Evolutionary conservation across 2,329 filamentous ascomycete species (phyloP), one percentile per base, ranked within the genome.

Genomic region (Xylogone sp.): DNA sequence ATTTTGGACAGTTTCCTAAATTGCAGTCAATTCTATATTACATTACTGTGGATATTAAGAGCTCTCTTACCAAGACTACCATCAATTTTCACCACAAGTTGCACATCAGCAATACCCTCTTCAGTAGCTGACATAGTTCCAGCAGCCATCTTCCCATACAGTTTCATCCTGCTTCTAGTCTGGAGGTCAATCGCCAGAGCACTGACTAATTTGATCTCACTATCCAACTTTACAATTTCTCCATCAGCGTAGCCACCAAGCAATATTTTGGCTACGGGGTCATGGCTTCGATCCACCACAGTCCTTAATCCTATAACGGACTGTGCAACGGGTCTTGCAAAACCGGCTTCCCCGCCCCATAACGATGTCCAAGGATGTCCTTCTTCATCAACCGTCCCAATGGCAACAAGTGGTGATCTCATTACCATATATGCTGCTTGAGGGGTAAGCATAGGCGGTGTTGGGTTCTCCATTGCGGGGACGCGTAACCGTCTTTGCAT

Each of bases 1-100:
- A 96, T 68, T 96, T 96, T 1, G 90, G 90, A 61, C 90, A 95
- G 60, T 94, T 95, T 0, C 88, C 85, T 71, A 42, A 5, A 21
- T 5, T 13, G 12, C 5, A 19, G 43, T 51, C 39, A 55, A 45
- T 20, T 27, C 47, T 31, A 27, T 13, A 22, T 61, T 22, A 20
- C n/a, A n/a, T n/a, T n/a, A 43, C 8, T 29, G 21, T 61, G 55
- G 46, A 24, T 9, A 43, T 22, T 19, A 48, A 22, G 27, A 7
- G 45, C 21, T 10, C 39, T 65, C 69, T 61, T 66, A 73, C 75
- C 81, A 8, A 95, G 62, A 57, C 83, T 87, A 67, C 88, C 85
- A 27, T 86, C 78, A 51, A 95, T 82, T 42, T 79, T 78, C 43
- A 90, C 73, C 13, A 86, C 83, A 31, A 93, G 70, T 58, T 85